A percentile compares a stretch with the other conserved stretches of the same genome.
Conservation (phyloP, 768 basidiomycete species). For the Lanmaoa rubissima region DNA sequence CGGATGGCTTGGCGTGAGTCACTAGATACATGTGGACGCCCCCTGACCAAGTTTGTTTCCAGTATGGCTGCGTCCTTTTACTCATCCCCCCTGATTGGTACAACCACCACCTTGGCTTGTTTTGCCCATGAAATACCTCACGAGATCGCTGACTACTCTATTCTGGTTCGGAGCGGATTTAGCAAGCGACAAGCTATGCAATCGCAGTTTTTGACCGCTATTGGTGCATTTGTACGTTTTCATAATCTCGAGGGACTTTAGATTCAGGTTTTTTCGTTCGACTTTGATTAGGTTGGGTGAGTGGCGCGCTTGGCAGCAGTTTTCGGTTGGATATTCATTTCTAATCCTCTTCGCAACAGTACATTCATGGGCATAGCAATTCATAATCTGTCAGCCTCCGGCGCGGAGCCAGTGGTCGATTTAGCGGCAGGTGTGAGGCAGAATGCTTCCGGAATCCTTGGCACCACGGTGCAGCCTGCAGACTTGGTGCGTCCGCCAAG, state of each 20-base stretch:
- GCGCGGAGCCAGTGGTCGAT: slow-evolving; percentile 43
- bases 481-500: slow-evolving; percentile 65
- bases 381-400: slow-evolving; percentile 67
- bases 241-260: slow-evolving; percentile 5
- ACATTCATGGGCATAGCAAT: slow-evolving; percentile 89
- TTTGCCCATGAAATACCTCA: slow-evolving; percentile 96
- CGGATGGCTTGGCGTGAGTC: slow-evolving; percentile 88
- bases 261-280: slow-evolving; percentile 18
- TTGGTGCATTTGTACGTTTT: slow-evolving; percentile 78
- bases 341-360: slow-evolving; percentile 34
- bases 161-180: slow-evolving; percentile 85
- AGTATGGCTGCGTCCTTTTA: slow-evolving; percentile 98
- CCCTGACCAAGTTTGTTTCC: slow-evolving; percentile 2
- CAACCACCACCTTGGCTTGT: slow-evolving; percentile 92
- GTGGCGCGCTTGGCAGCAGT: slow-evolving; percentile 5
- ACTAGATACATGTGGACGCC: slow-evolving; percentile 1
- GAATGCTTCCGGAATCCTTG: slow-evolving; percentile 73
- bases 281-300: slow-evolving; percentile 37
- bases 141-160: slow-evolving; percentile 97
- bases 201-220: slow-evolving; percentile 87
- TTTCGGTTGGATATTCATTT: slow-evolving; percentile 3
- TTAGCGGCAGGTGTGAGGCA: slow-evolving; percentile 78
- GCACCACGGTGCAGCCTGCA: slow-evolving; percentile 74
- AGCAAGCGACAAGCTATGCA: slow-evolving; percentile 91
- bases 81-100: slow-evolving; percentile 90